A percentile compares a stretch with the other conserved stretches of the same genome.
Conservation (phyloP, 2,329 filamentous ascomycete genomes). For the Microsporum canis region DNA sequence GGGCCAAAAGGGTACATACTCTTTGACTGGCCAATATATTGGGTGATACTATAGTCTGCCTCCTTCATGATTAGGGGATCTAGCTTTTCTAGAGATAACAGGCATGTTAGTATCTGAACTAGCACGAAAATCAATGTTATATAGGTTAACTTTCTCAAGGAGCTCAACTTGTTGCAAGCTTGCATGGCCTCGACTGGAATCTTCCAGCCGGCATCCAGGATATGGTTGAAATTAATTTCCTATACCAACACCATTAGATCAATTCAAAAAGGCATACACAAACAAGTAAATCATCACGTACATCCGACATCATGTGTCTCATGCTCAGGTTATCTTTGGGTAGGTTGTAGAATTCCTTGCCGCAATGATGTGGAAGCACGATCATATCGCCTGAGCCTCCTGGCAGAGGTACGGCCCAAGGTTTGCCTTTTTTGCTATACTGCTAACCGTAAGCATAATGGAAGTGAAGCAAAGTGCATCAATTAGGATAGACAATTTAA, state of each 20-base stretch:
- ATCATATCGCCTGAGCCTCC: background rate
- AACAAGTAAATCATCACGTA: background rate
- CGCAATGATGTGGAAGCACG: background rate
- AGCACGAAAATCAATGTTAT: background rate
- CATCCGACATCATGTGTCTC: slow-evolving; percentile 1
- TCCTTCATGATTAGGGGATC: background rate
- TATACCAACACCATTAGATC: background rate
- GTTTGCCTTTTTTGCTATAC: slow-evolving; percentile 4
- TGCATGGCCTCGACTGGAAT: background rate
- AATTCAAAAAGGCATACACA: background rate
- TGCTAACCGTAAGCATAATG: background rate
- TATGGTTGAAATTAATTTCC: background rate
- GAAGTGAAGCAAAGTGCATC: background rate
- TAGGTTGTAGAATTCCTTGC: background rate
- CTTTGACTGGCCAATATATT: background rate
- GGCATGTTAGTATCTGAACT: background rate
- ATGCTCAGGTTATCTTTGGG: background rate
- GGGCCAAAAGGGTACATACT: background rate
- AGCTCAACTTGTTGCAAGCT: background rate
- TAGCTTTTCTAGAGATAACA: background rate
- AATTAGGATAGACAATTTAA: background rate
- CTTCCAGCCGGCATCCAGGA: background rate
- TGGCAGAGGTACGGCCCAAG: background rate
- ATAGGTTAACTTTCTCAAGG: background rate
- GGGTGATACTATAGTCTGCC: background rate